A percentile compares a stretch with the other conserved stretches of the same genome.
Conservation (phyloP, 108 stramenopile species). For the Parmales sp. region DNA sequence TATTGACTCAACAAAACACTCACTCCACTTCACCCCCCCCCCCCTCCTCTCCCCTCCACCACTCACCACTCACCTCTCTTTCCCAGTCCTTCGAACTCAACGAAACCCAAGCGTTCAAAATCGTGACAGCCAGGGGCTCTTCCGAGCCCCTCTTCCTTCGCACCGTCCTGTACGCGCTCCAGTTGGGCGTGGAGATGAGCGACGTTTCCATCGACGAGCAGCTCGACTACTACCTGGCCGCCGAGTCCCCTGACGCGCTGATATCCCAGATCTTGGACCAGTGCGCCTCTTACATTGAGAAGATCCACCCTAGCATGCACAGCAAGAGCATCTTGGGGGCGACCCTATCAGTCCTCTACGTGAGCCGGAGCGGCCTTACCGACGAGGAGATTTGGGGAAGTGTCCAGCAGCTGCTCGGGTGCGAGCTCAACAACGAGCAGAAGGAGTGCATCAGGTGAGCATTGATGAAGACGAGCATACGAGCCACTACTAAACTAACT, state of each 20-base stretch:
- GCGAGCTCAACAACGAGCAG: constrained; percentile 20
- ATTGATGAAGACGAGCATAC: too few species aligned
- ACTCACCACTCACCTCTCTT: not conserved
- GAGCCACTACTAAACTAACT: too few species aligned
- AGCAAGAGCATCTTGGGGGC: not conserved
- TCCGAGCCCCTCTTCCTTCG: constrained; percentile 42
- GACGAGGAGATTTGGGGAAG: constrained; percentile 40
- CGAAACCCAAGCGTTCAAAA: constrained; percentile 16
- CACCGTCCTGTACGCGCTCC: constrained; percentile 35
- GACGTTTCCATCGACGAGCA: constrained; percentile 16
- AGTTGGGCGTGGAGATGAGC: constrained; percentile 21
- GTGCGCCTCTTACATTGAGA: constrained; percentile 22
- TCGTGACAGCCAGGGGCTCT: constrained; percentile 17
- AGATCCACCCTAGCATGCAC: not conserved
- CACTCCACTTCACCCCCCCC: not conserved
- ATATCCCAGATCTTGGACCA: constrained; percentile 33
- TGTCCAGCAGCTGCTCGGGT: constrained; percentile 24
- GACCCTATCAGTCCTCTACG: constrained; percentile 29
- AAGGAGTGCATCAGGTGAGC: constrained; percentile 13
- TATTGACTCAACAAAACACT: not conserved
- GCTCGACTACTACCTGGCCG: constrained; percentile 28
- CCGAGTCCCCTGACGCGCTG: constrained; percentile 14
- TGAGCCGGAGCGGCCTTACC: constrained; percentile 27
- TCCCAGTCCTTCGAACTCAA: constrained; percentile 8
- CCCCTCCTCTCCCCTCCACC: too few species aligned